Conservation (phyloP, 345 rosid genomes). For the Eucalyptus cladocalyx region DNA sequence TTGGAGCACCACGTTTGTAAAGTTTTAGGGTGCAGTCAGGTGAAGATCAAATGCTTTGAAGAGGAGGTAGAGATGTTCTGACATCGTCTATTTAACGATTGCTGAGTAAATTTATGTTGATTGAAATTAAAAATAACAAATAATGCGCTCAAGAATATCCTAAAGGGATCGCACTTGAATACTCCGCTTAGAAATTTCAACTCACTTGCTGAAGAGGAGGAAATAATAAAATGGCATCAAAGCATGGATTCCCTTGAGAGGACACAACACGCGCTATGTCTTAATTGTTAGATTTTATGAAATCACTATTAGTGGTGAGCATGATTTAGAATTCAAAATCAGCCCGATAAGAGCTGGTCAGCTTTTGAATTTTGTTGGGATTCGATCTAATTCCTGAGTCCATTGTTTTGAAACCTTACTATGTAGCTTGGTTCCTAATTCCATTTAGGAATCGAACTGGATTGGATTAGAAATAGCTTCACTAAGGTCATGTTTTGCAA, state of each 20-base stretch:
- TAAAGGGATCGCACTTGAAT: neutral
- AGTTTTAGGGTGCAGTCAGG: neutral
- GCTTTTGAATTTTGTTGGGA: too few relatives aligned
- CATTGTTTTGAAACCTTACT: too few relatives aligned
- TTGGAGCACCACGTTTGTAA: neutral
- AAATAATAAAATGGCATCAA: neutral
- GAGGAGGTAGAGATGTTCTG: neutral
- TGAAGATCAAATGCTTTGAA: neutral
- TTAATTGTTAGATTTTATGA: neutral
- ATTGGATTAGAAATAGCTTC: too few relatives aligned
- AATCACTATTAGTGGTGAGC: neutral
- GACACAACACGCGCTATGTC: neutral
- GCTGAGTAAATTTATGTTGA: neutral
- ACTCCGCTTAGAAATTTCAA: neutral
- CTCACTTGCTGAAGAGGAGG: neutral
- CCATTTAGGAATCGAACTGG: accelerated
- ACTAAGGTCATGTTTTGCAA: too few relatives aligned
- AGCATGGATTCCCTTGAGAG: neutral
- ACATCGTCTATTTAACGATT: neutral
- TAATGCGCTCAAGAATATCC: neutral
- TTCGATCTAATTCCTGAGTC: too few relatives aligned
- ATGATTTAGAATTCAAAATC: too few relatives aligned
- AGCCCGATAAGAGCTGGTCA: accelerated
- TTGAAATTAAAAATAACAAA: neutral
- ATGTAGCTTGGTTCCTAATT: too few relatives aligned